These are phyloP conservation scores for Sisymbrium altissimum DNA, from an alignment of 345 rosid species.

Conservation along the genomic window DNA sequence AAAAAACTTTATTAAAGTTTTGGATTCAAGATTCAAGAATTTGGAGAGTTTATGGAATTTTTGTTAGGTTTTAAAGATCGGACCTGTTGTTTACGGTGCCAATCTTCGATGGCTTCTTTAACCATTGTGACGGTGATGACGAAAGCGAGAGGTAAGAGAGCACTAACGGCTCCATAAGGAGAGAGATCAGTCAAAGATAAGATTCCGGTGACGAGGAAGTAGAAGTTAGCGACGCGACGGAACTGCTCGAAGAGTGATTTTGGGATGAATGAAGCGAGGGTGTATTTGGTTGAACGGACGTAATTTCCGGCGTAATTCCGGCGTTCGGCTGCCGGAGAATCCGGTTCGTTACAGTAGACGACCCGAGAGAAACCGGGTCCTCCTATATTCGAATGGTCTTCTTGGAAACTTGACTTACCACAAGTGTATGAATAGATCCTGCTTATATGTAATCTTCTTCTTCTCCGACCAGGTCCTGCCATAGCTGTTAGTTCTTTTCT, in stretches of 20 bases:
- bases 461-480: slow-evolving; percentile 54
- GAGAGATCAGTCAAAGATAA: slow-evolving; percentile 69
- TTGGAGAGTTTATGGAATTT: neutral
- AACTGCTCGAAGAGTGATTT: slow-evolving; percentile 96
- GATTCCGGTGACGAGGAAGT: slow-evolving; percentile 66
- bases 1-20: neutral
- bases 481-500: slow-evolving; percentile 29
- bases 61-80: neutral
- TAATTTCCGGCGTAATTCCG: slow-evolving; percentile 56
- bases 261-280: slow-evolving; percentile 68
- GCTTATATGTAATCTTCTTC: slow-evolving; percentile 57
- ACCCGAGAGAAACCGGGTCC: slow-evolving; percentile 86
- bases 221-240: slow-evolving; percentile 93
- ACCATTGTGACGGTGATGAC: slow-evolving; percentile 79
- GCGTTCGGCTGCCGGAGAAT: slow-evolving; percentile 54
- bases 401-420: slow-evolving; percentile 60
- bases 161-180: slow-evolving; percentile 65
- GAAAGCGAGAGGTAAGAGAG: slow-evolving; percentile 66
- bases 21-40: neutral
- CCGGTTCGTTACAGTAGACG: slow-evolving; percentile 77
- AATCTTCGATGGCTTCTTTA: slow-evolving; percentile 90
- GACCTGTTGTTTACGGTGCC: slow-evolving; percentile 85
- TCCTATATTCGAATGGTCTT: slow-evolving; percentile 77
- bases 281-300: slow-evolving; percentile 78
- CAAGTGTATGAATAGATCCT: slow-evolving; percentile 73